These are phyloP conservation scores for Candida gigantensis DNA, from an alignment of 1,139 yeast genomes.

Conservation along the genomic window DNA sequence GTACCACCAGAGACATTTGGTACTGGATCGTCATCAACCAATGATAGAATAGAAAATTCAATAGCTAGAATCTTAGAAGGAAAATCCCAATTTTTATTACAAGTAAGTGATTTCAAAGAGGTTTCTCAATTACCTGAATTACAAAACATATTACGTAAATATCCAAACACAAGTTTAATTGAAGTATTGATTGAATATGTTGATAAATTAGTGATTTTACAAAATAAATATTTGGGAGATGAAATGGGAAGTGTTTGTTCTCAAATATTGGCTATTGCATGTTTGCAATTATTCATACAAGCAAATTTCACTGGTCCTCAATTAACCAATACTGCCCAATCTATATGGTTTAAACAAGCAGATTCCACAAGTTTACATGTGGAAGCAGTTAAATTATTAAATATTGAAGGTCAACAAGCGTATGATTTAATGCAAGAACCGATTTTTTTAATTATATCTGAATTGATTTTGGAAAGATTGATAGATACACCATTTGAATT, in stretches of 20 bases:
- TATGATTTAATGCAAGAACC: constrained; percentile 63
- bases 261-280: constrained; percentile 52
- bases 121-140: constrained; percentile 13
- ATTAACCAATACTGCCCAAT: constrained; percentile 37
- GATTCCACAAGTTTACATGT: constrained; percentile 30
- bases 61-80: constrained; percentile 12
- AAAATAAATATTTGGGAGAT: constrained; percentile 11
- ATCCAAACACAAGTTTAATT: constrained; percentile 22
- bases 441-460: constrained; percentile 47
- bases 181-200: constrained; percentile 23
- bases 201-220: constrained; percentile 16
- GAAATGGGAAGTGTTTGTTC: constrained; percentile 23
- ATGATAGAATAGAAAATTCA: constrained; percentile 4
- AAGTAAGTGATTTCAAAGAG: constrained; percentile 15
- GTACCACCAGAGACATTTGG: constrained; percentile 15
- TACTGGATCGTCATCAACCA: constrained; percentile 1
- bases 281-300: constrained; percentile 71
- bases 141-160: constrained; percentile 17
- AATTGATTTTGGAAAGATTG: constrained; percentile 53
- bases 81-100: constrained; percentile 9
- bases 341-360: constrained; percentile 31
- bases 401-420: constrained; percentile 62
- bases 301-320: constrained; percentile 85
- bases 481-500: constrained; percentile 31
- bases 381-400: constrained; percentile 41